Conservation (phyloP, 768 basidiomycete genomes). For the Cystoderma amianthinum region DNA sequence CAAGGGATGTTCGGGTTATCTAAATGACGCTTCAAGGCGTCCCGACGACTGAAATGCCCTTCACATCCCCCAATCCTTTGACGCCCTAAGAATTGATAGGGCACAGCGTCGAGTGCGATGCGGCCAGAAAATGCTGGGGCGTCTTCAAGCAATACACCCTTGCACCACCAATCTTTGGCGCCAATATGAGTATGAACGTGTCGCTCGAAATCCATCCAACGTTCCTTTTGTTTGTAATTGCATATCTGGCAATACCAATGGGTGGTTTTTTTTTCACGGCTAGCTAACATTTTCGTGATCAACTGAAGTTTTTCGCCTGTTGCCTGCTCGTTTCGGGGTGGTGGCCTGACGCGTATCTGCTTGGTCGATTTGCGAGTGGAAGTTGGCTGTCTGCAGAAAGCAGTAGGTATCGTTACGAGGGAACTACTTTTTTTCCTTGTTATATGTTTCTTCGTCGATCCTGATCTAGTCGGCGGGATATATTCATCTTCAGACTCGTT, state of each 20-base stretch:
- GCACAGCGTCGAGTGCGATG: slow-evolving; percentile 11
- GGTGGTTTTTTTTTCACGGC: background rate
- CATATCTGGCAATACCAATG: background rate
- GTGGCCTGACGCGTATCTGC: slow-evolving; percentile 24
- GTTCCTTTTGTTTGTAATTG: slow-evolving; percentile 9
- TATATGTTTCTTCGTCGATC: slow-evolving; percentile 19
- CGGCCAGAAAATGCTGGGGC: slow-evolving; percentile 5
- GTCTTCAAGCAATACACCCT: slow-evolving; percentile 23
- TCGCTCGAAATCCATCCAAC: slow-evolving; percentile 52
- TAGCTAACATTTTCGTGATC: background rate
- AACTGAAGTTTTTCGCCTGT: slow-evolving; percentile 7
- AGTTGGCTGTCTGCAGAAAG: slow-evolving; percentile 14
- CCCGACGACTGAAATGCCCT: slow-evolving; percentile 33
- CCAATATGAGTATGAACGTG: slow-evolving; percentile 48
- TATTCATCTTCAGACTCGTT: slow-evolving; percentile 39
- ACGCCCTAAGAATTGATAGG: slow-evolving; percentile 20
- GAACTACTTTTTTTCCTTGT: no score
- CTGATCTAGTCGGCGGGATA: slow-evolving; percentile 26
- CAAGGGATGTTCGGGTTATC: slow-evolving; percentile 24
- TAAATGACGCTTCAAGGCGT: slow-evolving; percentile 39
- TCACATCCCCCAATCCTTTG: slow-evolving; percentile 33
- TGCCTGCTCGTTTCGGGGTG: slow-evolving; percentile 41
- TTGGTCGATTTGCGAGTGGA: slow-evolving; percentile 8
- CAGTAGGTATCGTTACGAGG: no score
- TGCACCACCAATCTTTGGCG: slow-evolving; percentile 27